Base-by-base conservation (phyloP, 2,329 filamentous ascomycete species). In the Neofusicoccum umdonicola region DNA sequence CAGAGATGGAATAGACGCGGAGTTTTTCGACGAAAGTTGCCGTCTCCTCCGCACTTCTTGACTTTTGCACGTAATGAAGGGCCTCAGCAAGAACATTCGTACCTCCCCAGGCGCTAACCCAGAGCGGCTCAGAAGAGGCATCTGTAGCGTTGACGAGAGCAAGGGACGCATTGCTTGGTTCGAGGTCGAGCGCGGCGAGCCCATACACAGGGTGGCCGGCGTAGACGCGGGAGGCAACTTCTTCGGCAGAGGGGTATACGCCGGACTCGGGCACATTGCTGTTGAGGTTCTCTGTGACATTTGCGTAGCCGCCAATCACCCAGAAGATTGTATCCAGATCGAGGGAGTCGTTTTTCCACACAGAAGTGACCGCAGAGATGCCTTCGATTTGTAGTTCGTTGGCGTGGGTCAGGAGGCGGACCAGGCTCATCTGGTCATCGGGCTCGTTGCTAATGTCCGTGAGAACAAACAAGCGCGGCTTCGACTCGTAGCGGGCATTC, bases 1-100 rank as follows among this genome's bases (percentile, higher is more conserved):
- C 83, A 12, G 81, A 84, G 62, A 84, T 84, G 44, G 82, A 70
- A 69, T 86, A 86, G 7, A 85, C 78, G 11, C 83, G 76, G 3
- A 86, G 71, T 66, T 80, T 81, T 2, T 73, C 67, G 2, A 77
- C 72, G 19, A 85, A 73, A 0, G 63, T 65, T 0, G 73, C 71
- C 1, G 78, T 72, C 1, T 81, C 77, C 0, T 66, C 44, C 13
- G 69, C 65, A 50, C 22, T 65, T 64, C 67, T 60, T n/a, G 68
- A 73, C 1, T 66, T 58, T 4, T 71, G 69, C 31, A 81, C 74
- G 17, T 79, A 69, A 39, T 76, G 68, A 3, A 85, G 75, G 2
- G 79, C 82, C 67, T 83, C 79, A 1, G 82, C 83, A 1, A 85
- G 76, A 1, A 82, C 78, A 62, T 83, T 85, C 22, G 22, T 22